Evolutionary conservation across 495 filamentous ascomycete genomes (phyloP), one percentile per base, ranked within the genome.

Genomic region (Penicillium paxilli): DNA sequence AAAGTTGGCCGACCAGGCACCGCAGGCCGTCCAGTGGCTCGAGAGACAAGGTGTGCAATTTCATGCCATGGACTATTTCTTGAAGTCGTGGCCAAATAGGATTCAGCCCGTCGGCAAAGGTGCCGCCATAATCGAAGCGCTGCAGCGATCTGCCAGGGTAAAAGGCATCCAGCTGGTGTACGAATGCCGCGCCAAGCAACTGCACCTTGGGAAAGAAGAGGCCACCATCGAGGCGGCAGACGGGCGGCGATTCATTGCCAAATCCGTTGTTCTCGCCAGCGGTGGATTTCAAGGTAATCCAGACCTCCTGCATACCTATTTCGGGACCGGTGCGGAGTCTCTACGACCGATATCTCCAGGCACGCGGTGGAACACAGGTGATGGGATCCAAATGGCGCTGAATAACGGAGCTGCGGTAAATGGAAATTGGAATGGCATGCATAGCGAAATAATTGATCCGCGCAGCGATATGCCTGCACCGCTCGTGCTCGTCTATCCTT

Each of bases 51-150:
- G 44, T 21, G 44, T 47, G 44, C 44, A 47, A 24, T 47, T 47
- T 24, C 44, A 47, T 24, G 44, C 44, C 44, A 47, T 47, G 44
- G 44, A 47, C 44, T 47, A 47, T 47, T 47, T 47, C 24, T 47
- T 47, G 44, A 47, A 47, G 44, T 47, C 44, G 20, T 47, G 44
- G 44, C 44, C 44, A 47, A 47, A 47, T 47, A 47, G 44, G 44
- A 47, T 47, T 24, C 44, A 47, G 44, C 44, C 44, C 44, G 24
- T 47, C 44, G 44, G 44, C 44, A 47, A 47, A 47, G 44, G 44
- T 47, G 44, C 44, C 24, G 44, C 44, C 44, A 47, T 47, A 23
- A 24, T 47, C 44, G 44, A 47, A 47, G 44, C 44, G 24, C 44
- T 47, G 20, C 20, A 47, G 44, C 44, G 24, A 47, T 47, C 44